Conservation (phyloP, 768 basidiomycete species). For the Pleurotus pulmonarius region DNA sequence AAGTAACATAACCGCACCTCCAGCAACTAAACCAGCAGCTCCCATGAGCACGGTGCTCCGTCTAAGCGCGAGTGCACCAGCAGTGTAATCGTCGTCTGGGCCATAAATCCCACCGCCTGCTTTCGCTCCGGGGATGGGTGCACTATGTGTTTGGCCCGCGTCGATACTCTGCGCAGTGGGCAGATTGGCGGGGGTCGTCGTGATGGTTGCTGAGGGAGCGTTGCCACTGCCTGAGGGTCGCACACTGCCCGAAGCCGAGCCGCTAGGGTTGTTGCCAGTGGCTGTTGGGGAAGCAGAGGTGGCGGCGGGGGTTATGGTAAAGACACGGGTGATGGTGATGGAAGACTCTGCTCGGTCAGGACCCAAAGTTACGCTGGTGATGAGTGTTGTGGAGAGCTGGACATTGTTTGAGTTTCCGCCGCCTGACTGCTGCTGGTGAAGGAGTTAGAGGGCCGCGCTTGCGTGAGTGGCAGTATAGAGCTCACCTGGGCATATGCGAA, state of each 20-base stretch:
- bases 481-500: conserved; percentile 41
- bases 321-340: conserved; percentile 34
- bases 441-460: not conserved
- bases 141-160: conserved; percentile 52
- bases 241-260: conserved; percentile 4
- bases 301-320: conserved; percentile 40
- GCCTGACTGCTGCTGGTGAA: conserved; percentile 3
- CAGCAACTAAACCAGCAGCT: conserved; percentile 42
- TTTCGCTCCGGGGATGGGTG: conserved; percentile 56
- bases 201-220: conserved; percentile 21
- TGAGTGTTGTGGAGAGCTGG: conserved; percentile 31
- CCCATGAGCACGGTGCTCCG: conserved; percentile 41
- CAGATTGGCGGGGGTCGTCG: conserved; percentile 39
- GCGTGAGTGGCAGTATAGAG: not conserved
- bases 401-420: conserved; percentile 30
- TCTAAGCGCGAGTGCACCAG: conserved; percentile 46
- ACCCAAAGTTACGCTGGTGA: conserved; percentile 32
- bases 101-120: conserved; percentile 52
- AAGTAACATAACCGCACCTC: conserved; percentile 42
- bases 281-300: conserved; percentile 11
- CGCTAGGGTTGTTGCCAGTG: conserved; percentile 19
- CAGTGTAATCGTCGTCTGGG: conserved; percentile 65
- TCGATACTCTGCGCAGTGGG: conserved; percentile 58
- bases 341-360: conserved; percentile 39
- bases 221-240: conserved; percentile 18